A percentile compares a stretch with the other conserved stretches of the same genome.
These are phyloP conservation scores for Afroboletus lepidellus DNA, from an alignment of 1,284 basidiomycete species.

Conservation along the genomic window DNA sequence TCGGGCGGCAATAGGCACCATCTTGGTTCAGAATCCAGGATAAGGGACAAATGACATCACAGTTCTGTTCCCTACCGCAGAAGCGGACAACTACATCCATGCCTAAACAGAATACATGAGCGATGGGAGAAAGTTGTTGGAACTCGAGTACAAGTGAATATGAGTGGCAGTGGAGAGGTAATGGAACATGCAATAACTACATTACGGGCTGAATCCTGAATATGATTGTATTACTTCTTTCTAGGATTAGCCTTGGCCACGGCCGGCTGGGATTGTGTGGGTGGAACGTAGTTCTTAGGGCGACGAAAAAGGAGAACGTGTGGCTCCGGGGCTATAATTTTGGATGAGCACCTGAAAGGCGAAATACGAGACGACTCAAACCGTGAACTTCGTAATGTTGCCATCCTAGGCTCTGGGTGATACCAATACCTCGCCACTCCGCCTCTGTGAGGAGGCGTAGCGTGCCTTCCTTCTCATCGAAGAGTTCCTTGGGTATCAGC, in stretches of 20 bases:
- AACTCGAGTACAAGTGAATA: slow-evolving; percentile 12
- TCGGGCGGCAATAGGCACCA: too few species aligned
- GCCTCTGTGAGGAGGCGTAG: slow-evolving; percentile 81
- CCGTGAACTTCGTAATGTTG: slow-evolving; percentile 97
- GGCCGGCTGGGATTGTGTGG: slow-evolving; percentile 39
- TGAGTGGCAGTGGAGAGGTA: slow-evolving; percentile 25
- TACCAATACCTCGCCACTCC: slow-evolving; percentile 96
- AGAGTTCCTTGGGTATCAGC: slow-evolving; percentile 82
- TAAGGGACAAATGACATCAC: slow-evolving; percentile 11
- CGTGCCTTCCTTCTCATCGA: slow-evolving; percentile 76
- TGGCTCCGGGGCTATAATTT: slow-evolving; percentile 72
- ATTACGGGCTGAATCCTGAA: slow-evolving; percentile 6
- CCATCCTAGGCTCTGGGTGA: slow-evolving; percentile 95
- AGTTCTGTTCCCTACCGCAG: slow-evolving; percentile 9
- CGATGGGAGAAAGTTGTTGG: slow-evolving; percentile 6
- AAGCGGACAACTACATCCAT: slow-evolving; percentile 7
- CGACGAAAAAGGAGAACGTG: slow-evolving; percentile 82
- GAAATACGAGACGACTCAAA: slow-evolving; percentile 39
- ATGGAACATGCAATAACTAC: slow-evolving; percentile 26
- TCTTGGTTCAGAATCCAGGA: slow-evolving; percentile 4
- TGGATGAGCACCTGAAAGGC: slow-evolving; percentile 9
- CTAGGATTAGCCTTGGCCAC: slow-evolving; percentile 37
- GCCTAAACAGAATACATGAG: slow-evolving; percentile 11
- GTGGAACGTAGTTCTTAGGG: slow-evolving; percentile 58
- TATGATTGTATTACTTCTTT: slow-evolving; percentile 31